Conservation (phyloP, 495 filamentous ascomycete species). For the Melanomma pulvis-pyrius region DNA sequence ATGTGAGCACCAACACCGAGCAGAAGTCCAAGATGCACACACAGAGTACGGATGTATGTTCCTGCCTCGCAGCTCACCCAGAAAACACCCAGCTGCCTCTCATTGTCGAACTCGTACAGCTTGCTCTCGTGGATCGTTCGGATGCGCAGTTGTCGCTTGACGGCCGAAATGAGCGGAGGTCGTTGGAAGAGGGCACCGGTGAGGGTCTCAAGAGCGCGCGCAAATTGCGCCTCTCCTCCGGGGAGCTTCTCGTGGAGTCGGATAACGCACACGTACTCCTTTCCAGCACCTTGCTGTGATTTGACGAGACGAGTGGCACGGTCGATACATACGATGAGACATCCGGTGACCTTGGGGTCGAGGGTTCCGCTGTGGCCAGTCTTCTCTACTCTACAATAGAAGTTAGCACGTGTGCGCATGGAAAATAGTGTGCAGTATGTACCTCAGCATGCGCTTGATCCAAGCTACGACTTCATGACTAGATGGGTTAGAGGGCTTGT, state of each 20-base stretch:
- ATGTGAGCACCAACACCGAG: slow-evolving; percentile 96
- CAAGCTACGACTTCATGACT: slow-evolving; percentile 98
- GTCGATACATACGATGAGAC: slow-evolving; percentile 56
- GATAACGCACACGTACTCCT: slow-evolving; percentile 85
- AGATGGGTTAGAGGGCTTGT: slow-evolving; percentile 97
- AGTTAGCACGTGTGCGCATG: neutral
- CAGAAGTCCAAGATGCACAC: slow-evolving; percentile 90
- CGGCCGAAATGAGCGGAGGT: slow-evolving; percentile 93
- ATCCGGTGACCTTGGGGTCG: slow-evolving; percentile 92
- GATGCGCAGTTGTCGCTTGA: slow-evolving; percentile 97
- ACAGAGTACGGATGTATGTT: slow-evolving; percentile 97
- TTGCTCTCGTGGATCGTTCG: slow-evolving; percentile 95
- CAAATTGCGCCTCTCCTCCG: slow-evolving; percentile 86
- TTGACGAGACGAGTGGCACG: slow-evolving; percentile 96
- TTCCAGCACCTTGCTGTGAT: slow-evolving; percentile 96
- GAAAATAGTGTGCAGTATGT: neutral
- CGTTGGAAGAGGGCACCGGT: slow-evolving; percentile 97
- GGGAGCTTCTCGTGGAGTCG: slow-evolving; percentile 89
- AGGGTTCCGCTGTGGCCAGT: slow-evolving; percentile 97
- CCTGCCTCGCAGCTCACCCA: slow-evolving; percentile 99
- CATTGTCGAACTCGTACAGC: slow-evolving; percentile 95
- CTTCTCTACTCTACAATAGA: slow-evolving; percentile 74
- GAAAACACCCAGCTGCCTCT: slow-evolving; percentile 96
- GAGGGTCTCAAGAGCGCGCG: slow-evolving; percentile 87
- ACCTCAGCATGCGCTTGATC: slow-evolving; percentile 96